phyloP scores from a whole-genome alignment of 208 protist genomes.

The Acanthamoeba healyi region DNA sequence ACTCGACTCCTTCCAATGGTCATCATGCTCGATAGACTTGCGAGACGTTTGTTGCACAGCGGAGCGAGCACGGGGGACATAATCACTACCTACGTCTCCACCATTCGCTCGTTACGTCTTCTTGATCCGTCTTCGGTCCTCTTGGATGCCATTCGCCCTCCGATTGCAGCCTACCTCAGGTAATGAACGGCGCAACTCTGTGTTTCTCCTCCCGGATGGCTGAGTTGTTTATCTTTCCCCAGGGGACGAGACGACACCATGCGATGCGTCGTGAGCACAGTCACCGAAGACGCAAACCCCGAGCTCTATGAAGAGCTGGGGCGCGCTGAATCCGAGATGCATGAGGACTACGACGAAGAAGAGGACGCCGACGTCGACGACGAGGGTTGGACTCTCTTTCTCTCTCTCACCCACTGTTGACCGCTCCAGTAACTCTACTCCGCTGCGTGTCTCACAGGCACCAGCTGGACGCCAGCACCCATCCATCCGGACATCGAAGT shows the following conservation, averaged over 20 bases:
- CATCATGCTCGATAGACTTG: background rate
- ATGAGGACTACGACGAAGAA: slow-evolving; percentile 50
- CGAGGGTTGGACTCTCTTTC: background rate
- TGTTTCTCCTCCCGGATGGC: too few relatives aligned
- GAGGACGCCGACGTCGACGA: slow-evolving; percentile 17
- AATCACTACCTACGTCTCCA: slow-evolving; percentile 53
- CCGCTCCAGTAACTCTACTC: background rate
- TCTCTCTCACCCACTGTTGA: background rate
- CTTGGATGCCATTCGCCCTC: slow-evolving; percentile 8
- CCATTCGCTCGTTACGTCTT: slow-evolving; percentile 43
- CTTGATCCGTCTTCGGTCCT: slow-evolving; percentile 11
- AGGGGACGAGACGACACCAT: slow-evolving; percentile 65
- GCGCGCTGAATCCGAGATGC: slow-evolving; percentile 10
- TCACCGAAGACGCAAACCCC: slow-evolving; percentile 28
- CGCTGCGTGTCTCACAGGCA: background rate
- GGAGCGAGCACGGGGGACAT: slow-evolving; percentile 57
- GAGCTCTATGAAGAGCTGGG: slow-evolving; percentile 69
- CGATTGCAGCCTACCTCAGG: slow-evolving; percentile 61
- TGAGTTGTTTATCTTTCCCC: too few relatives aligned
- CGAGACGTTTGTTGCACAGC: slow-evolving; percentile 33
- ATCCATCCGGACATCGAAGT: slow-evolving; percentile 62
- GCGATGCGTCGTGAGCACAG: slow-evolving; percentile 23
- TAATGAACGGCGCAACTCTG: too few relatives aligned
- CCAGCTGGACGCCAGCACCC: slow-evolving; percentile 19
- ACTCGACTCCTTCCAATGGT: too few relatives aligned